Conservation (phyloP, 352 stramenopile genomes). For the Pythium apleroticum region DNA sequence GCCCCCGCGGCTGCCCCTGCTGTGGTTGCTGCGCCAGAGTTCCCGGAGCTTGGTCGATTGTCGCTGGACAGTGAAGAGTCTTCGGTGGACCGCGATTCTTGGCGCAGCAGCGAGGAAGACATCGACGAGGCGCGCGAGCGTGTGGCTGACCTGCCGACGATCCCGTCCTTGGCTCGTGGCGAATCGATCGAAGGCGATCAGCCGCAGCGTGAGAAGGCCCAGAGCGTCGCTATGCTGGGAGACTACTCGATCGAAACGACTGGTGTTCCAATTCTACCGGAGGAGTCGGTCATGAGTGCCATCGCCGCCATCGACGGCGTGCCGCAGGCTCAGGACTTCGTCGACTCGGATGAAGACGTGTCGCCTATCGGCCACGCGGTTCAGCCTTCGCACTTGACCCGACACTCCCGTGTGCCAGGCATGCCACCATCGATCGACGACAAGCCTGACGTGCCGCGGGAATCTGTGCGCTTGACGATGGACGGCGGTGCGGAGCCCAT, state of each 20-base stretch:
- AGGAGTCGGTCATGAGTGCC: constrained; percentile 44
- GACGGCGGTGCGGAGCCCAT: constrained; percentile 61
- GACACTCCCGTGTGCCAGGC: constrained; percentile 1
- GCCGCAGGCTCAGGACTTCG: constrained; percentile 32
- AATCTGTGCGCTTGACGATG: constrained; percentile 71
- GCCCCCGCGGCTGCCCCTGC: not conserved
- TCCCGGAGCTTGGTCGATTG: constrained; percentile 8
- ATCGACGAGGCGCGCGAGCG: constrained; percentile 28
- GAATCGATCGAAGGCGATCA: constrained; percentile 18
- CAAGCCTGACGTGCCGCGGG: constrained; percentile 43
- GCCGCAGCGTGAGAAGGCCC: constrained; percentile 46
- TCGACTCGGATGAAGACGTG: constrained; percentile 21
- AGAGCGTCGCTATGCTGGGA: constrained; percentile 70
- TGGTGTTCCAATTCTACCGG: constrained; percentile 57
- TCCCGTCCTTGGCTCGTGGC: constrained; percentile 8
- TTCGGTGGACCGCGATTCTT: constrained; percentile 19
- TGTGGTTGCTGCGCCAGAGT: not conserved
- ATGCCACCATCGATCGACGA: constrained; percentile 12
- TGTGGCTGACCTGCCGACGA: constrained; percentile 6
- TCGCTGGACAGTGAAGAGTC: constrained; percentile 11
- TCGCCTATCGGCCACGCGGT: constrained; percentile 41
- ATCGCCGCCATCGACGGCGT: constrained; percentile 66
- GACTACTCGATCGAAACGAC: constrained; percentile 68
- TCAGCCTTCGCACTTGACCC: constrained; percentile 28
- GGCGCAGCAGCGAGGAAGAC: constrained; percentile 28